Conservation (phyloP, 305 asterid species). For the Solanum hybrid region DNA sequence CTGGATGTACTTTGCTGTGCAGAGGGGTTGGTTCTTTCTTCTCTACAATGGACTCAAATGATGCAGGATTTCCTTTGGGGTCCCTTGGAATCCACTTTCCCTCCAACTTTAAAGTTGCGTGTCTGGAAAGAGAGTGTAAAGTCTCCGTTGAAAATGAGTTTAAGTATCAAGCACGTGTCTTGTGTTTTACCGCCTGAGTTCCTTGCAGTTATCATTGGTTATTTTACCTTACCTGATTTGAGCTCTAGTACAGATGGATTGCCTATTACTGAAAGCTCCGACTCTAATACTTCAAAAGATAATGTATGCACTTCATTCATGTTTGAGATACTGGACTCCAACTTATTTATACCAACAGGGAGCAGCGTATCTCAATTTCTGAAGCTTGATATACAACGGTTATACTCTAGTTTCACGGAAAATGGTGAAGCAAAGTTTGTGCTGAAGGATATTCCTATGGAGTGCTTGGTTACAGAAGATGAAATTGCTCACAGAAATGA, state of each 20-base stretch:
- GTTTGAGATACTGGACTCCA: conserved; percentile 59
- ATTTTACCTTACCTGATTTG: conserved; percentile 74
- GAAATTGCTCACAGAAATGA: conserved; percentile 48
- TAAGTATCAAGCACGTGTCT: conserved; percentile 62
- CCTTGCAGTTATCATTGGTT: conserved; percentile 68
- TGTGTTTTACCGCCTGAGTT: conserved; percentile 74
- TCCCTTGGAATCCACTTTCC: conserved; percentile 44
- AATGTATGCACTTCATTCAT: conserved; percentile 25
- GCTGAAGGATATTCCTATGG: conserved; percentile 56
- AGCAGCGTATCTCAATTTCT: conserved; percentile 40
- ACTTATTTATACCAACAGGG: conserved; percentile 53
- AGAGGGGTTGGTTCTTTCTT: conserved; percentile 63
- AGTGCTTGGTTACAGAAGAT: conserved; percentile 49
- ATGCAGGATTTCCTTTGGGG: conserved; percentile 66
- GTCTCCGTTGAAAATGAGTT: conserved; percentile 34
- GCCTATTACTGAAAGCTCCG: conserved; percentile 21
- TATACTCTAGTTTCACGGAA: conserved; percentile 32
- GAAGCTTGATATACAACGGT: conserved; percentile 48
- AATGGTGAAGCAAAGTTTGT: conserved; percentile 32
- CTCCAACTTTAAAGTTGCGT: conserved; percentile 59
- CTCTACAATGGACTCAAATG: conserved; percentile 53
- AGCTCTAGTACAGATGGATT: conserved; percentile 28
- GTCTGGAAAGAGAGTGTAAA: conserved; percentile 41
- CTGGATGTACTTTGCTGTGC: conserved; percentile 58
- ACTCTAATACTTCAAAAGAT: conserved; percentile 28